These are phyloP conservation scores for Breynia disticha DNA, from an alignment of 441 rosid genomes.

Conservation along the genomic window DNA sequence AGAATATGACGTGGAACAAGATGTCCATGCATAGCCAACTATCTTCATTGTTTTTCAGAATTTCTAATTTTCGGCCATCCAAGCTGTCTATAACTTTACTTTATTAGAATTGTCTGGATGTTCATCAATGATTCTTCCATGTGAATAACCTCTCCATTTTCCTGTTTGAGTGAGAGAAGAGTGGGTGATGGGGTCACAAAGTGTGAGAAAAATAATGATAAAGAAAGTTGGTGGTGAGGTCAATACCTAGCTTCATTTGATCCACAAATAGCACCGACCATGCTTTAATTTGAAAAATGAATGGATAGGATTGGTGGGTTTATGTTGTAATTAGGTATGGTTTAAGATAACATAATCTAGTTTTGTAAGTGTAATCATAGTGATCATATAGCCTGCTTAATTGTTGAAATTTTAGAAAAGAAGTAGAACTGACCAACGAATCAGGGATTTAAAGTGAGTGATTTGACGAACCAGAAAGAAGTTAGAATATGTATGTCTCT, in stretches of 20 bases:
- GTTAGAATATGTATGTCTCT: no score
- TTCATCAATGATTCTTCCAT: slow-evolving; percentile 40
- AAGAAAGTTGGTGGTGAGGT: slow-evolving; percentile 3
- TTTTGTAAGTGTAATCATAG: background rate
- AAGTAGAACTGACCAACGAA: background rate
- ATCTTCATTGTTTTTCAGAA: background rate
- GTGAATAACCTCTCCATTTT: slow-evolving; percentile 9
- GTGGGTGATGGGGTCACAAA: slow-evolving; percentile 7
- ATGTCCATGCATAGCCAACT: slow-evolving; percentile 12
- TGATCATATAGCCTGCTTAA: no score
- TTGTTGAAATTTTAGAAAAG: background rate
- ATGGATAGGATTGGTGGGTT: slow-evolving; percentile 18
- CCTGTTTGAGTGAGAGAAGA: background rate
- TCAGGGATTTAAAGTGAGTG: no score
- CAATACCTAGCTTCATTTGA: slow-evolving; percentile 10
- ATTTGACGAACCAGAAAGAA: no score
- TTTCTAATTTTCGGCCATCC: slow-evolving; percentile 5
- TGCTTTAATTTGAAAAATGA: slow-evolving; percentile 9
- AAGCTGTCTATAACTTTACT: slow-evolving; percentile 28
- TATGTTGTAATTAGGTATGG: slow-evolving; percentile 1
- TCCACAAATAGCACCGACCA: slow-evolving; percentile 48
- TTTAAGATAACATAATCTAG: slow-evolving; percentile 1
- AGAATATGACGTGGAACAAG: background rate
- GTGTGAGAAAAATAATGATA: slow-evolving; percentile 8
- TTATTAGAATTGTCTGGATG: slow-evolving; percentile 44